These are phyloP conservation scores for Biscogniauxia marginata DNA, from an alignment of 2,329 filamentous ascomycete species.

Conservation along the genomic window DNA sequence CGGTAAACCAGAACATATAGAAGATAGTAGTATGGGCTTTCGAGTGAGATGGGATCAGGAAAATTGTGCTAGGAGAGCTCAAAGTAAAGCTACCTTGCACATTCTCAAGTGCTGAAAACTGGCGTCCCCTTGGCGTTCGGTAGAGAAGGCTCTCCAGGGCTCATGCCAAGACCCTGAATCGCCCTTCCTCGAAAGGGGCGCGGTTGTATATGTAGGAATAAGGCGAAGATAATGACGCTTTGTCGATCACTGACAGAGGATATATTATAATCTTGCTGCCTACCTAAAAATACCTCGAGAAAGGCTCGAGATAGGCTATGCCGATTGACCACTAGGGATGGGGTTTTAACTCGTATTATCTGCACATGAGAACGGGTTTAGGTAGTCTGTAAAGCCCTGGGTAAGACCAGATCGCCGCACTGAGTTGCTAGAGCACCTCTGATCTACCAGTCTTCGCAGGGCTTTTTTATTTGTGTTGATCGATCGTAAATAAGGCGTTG, in stretches of 20 bases:
- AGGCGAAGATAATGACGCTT: background rate
- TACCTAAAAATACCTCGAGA: background rate
- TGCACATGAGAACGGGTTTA: background rate
- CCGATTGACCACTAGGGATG: background rate
- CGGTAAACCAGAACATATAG: background rate
- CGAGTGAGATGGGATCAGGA: background rate
- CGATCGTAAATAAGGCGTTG: too few species aligned
- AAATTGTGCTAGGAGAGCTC: background rate
- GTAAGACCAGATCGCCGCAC: background rate
- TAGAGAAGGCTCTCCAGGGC: too few species aligned
- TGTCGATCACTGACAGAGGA: background rate
- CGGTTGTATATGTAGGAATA: background rate
- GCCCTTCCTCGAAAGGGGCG: background rate
- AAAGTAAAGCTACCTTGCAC: background rate
- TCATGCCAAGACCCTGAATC: background rate
- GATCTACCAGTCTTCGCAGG: background rate
- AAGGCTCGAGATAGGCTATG: background rate
- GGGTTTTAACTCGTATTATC: background rate
- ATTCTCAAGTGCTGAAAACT: background rate
- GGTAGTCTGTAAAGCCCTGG: background rate
- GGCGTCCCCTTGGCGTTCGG: background rate
- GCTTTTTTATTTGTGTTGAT: background rate
- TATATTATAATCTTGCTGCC: background rate
- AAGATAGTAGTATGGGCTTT: background rate
- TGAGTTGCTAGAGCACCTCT: too few species aligned